Evolutionary conservation across 441 rosid species (phyloP), one percentile per base, ranked within the genome.

Genomic region (Monsonia emarginata): DNA sequence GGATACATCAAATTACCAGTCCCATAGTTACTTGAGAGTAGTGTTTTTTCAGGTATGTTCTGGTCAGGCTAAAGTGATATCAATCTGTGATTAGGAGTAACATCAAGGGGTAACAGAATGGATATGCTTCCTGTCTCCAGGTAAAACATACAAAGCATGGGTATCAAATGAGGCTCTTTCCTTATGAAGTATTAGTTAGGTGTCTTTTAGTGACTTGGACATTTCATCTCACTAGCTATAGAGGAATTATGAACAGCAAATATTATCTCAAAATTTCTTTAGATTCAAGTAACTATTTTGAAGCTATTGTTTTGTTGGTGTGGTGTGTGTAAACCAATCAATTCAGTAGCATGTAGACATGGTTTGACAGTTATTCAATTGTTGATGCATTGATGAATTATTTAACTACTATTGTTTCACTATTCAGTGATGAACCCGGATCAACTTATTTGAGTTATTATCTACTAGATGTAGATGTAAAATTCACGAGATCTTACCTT

Each of bases 401-500:
- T 30, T 0, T 69, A 54, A 52, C 27, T n/a, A n/a, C n/a, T n/a
- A n/a, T n/a, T n/a, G n/a, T n/a, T n/a, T n/a, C n/a, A n/a, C 66
- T 54, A 24, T 25, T 48, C 26, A 62, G n/a, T 9, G 11, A 36
- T 66, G 21, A 62, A 34, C 4, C 16, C 36, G 14, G 18, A 8
- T 46, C 48, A 65, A n/a, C n/a, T 16, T 28, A 61, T 61, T 10
- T 16, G 11, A 8, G 40, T 61, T 19, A 26, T 2, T 27, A 31
- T 8, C 26, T 13, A 50, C 14, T 14, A n/a, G 16, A 32, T 54
- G 5, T 14, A 22, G 18, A 64, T 18, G 38, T 24, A 52, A 46
- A 61, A 21, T 28, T 28, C 4, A 5, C 1, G 21, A 63, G 65
- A 69, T 28, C 72, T 79, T 67, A 89, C 97, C 99, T 82, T 79